Base-by-base conservation (phyloP, 169 alveolate species). In the Theileria orientalis region DNA sequence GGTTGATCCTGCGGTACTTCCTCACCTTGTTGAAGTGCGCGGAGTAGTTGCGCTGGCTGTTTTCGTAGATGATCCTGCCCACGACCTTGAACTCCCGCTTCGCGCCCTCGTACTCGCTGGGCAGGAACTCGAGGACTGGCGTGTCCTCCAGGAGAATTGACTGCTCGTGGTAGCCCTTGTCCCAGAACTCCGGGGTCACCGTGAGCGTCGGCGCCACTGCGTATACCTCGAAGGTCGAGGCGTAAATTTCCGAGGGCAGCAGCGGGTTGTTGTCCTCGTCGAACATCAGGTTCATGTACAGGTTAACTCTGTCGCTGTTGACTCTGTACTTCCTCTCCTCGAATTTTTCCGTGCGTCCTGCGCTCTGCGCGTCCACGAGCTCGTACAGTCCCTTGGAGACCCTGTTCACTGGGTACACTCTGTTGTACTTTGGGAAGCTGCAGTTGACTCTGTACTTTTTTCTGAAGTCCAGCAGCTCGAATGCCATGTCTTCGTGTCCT, bases 341-440 rank as follows among this genome's bases (percentile, higher is more conserved):
- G 19, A 25, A 56, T n/a, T 19, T 11, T n/a, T 13, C 21, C 13
- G 19, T 32, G 7, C 2, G 25, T 25, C 14, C 16, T 27, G 19
- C 66, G 21, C 21, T 29, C 14, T 40, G 1, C 0, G 37, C 37
- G 14, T 27, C 37, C 6, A 56, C 66, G 37, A 56, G 42, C 19
- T 56, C 66, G 6, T 56, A 56, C 66, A 56, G 14, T n/a, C 21
- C 66, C 32, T 27, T 56, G 2, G 44, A 14, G 37, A 56, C 19
- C 42, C 21, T 30, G 42, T 56, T 56, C 21, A 56, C 46, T n/a
- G 66, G 66, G 21, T 56, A 56, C 14, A 56, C 37, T 56, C 66
- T 32, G 19, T 56, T 56, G 21, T 56, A 56, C 32, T 56, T 56
- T 13, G 66, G 66, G 37, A 56, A n/a, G 41, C 66, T 56, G 21